These are phyloP conservation scores for Colletotrichum tropicicola DNA, from an alignment of 2,329 filamentous ascomycete species.

Conservation along the genomic window DNA sequence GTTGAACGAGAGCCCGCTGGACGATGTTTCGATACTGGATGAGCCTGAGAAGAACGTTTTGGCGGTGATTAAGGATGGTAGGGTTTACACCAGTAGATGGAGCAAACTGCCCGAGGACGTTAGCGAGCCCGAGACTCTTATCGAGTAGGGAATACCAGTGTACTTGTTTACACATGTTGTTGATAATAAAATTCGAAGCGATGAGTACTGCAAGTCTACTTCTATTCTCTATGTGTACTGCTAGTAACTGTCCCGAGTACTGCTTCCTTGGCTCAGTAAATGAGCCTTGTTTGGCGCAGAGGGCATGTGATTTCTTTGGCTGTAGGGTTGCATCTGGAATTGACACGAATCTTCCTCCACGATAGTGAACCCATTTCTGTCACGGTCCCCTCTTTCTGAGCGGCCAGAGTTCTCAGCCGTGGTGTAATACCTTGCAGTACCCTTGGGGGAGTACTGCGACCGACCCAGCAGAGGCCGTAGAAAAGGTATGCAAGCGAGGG, in stretches of 20 bases:
- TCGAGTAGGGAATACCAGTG: constrained; percentile 9
- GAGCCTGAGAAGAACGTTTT: constrained; percentile 55
- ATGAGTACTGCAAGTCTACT: too few relatives aligned
- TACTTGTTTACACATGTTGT: too few relatives aligned
- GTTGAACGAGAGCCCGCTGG: constrained; percentile 60
- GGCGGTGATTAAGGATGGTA: constrained; percentile 64
- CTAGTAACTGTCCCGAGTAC: neutral
- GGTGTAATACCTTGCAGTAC: constrained; percentile 21
- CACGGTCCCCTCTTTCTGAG: neutral
- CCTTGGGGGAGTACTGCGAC: constrained; percentile 22
- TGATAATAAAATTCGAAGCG: too few relatives aligned
- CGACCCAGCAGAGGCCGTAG: constrained; percentile 47
- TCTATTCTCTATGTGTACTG: too few relatives aligned
- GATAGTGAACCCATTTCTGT: constrained; percentile 3
- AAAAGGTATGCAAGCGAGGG: constrained; percentile 49
- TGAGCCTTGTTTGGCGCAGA: neutral
- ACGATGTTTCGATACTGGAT: constrained; percentile 62
- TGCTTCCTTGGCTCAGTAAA: neutral
- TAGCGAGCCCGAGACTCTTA: constrained; percentile 17
- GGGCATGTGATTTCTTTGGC: neutral
- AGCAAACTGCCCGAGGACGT: constrained; percentile 32
- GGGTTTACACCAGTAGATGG: constrained; percentile 45
- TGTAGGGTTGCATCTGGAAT: neutral
- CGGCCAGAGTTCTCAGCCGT: neutral
- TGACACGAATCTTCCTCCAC: neutral